A percentile compares a stretch with the other conserved stretches of the same genome.
Conservation (phyloP, 495 filamentous ascomycete genomes). For the Xylaria flabelliformis region DNA sequence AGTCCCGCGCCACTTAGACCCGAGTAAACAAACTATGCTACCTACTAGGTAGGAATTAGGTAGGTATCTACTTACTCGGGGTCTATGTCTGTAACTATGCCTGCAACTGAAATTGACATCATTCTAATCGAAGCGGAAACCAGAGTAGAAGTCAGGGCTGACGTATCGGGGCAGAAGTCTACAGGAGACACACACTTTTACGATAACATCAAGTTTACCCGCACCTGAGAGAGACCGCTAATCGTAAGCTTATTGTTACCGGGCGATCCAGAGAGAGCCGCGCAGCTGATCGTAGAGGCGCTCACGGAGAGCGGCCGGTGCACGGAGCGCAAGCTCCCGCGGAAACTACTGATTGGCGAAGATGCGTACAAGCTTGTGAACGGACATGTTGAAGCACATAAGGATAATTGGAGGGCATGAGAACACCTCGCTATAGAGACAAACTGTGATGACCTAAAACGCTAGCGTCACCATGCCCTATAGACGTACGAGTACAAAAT, state of each 20-base stretch:
- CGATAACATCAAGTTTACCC: background rate
- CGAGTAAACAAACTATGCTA: background rate
- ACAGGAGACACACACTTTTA: background rate
- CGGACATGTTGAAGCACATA: background rate
- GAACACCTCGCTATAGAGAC: background rate
- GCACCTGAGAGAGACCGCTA: background rate
- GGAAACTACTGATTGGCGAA: background rate
- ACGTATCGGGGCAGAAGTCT: background rate
- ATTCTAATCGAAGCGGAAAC: background rate
- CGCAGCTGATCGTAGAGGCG: background rate
- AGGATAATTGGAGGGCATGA: background rate
- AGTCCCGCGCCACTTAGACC: background rate
- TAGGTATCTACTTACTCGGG: background rate
- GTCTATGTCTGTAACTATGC: background rate
- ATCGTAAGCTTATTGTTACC: background rate
- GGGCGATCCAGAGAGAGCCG: background rate
- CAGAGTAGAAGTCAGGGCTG: background rate
- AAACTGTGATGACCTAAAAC: background rate
- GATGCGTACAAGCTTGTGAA: slow-evolving; percentile 3
- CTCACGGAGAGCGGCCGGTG: background rate
- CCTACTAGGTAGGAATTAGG: background rate
- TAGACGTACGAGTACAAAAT: background rate
- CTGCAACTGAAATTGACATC: background rate
- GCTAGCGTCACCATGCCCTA: background rate
- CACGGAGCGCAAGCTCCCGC: background rate